These are phyloP conservation scores for Raffaelea arxii DNA, from an alignment of 2,329 filamentous ascomycete genomes.

Conservation along the genomic window DNA sequence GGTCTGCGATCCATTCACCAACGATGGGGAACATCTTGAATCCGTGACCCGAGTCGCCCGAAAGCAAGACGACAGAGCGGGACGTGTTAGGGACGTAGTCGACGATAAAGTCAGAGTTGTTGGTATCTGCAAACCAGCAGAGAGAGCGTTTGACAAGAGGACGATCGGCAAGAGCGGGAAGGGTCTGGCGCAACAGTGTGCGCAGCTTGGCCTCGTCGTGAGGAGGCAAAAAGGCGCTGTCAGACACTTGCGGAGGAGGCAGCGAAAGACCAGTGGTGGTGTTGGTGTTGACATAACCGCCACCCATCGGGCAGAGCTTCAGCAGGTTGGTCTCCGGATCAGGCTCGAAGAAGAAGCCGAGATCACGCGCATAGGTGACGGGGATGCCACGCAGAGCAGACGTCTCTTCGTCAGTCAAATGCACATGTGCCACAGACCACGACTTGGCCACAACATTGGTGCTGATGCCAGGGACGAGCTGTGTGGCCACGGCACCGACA, in stretches of 20 bases:
- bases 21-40: slow-evolving; percentile 54
- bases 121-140: slow-evolving; percentile 57
- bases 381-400: slow-evolving; percentile 46
- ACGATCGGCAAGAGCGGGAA: slow-evolving; percentile 42
- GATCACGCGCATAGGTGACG: slow-evolving; percentile 49
- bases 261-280: slow-evolving; percentile 14
- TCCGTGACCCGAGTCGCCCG: slow-evolving; percentile 51
- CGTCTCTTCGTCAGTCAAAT: slow-evolving; percentile 44
- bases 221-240: slow-evolving; percentile 39
- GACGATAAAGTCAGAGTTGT: slow-evolving; percentile 50
- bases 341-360: slow-evolving; percentile 58
- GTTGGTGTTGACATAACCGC: slow-evolving; percentile 36
- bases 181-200: slow-evolving; percentile 37
- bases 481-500: slow-evolving; percentile 20
- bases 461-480: slow-evolving; percentile 37
- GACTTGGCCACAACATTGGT: slow-evolving; percentile 42
- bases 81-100: slow-evolving; percentile 44
- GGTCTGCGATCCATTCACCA: slow-evolving; percentile 41
- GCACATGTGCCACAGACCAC: slow-evolving; percentile 51
- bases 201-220: slow-evolving; percentile 44
- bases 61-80: slow-evolving; percentile 35
- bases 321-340: slow-evolving; percentile 47
- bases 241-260: slow-evolving; percentile 27
- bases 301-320: slow-evolving; percentile 51
- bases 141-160: slow-evolving; percentile 44